Percentiles rank a stretch among this genome's conserved stretches.
Evolutionary conservation across 169 alveolate genomes (phyloP).

Genomic region (Babesia divergens): DNA sequence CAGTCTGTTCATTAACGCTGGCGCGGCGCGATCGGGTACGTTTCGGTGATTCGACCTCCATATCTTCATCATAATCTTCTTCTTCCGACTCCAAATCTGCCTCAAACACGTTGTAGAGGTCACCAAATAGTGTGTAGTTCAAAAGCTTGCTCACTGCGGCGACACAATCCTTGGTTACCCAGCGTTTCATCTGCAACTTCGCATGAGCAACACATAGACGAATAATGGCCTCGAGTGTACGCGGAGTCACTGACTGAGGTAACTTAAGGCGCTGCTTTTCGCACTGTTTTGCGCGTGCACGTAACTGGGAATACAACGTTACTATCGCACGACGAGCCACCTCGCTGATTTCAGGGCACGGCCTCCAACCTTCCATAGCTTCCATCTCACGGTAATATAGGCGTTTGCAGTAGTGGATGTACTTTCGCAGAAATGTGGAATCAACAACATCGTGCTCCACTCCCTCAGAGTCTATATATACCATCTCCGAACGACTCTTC

Average conservation of each 20-base stretch:
- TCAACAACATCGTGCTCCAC: constrained; percentile 72
- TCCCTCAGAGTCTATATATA: constrained; percentile 69
- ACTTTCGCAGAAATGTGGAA: constrained; percentile 70
- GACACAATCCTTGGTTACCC: constrained; percentile 78
- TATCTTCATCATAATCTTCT: constrained; percentile 18
- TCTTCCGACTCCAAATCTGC: constrained; percentile 19
- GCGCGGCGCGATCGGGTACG: constrained; percentile 17
- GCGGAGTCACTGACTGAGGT: constrained; percentile 75
- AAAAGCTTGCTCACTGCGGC: constrained; percentile 73
- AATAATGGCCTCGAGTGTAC: constrained; percentile 86
- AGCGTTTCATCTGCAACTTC: constrained; percentile 76
- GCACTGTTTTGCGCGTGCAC: constrained; percentile 66
- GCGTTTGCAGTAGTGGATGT: constrained; percentile 72
- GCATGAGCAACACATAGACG: constrained; percentile 87
- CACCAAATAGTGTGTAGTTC: constrained; percentile 81
- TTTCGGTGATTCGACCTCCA: constrained; percentile 11
- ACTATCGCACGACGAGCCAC: constrained; percentile 79
- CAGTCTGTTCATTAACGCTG: constrained; percentile 8
- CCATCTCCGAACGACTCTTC: constrained; percentile 70
- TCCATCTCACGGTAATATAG: constrained; percentile 70
- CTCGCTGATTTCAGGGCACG: constrained; percentile 78
- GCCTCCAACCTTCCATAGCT: constrained; percentile 73
- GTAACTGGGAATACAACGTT: constrained; percentile 70
- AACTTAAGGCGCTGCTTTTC: constrained; percentile 60
- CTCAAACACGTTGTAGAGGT: constrained; percentile 45